Evolutionary conservation across 2,329 filamentous ascomycete genomes (phyloP), one percentile per base, ranked within the genome.

Genomic region (Hypoxylon sp.): DNA sequence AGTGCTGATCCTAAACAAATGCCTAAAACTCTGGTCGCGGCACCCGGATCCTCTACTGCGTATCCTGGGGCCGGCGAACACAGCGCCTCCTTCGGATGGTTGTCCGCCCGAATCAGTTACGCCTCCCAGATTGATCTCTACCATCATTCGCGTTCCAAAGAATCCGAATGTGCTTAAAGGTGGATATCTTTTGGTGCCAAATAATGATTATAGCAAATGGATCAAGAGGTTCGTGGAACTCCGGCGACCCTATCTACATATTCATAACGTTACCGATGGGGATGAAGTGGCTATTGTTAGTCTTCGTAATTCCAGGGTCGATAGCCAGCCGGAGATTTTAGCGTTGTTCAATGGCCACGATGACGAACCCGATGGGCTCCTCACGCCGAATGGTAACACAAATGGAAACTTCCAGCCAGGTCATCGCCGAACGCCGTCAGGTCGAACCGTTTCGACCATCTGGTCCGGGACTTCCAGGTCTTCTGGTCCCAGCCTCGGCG

Each of bases 141-240:
- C 89, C 1, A 90, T 97, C 44, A 89, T 94, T 57, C 88, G 90
- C 44, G 88, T 96, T 8, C 87, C 91, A 59, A 97, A 97, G 81
- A 97, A 96, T 73, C 88, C 91, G 1, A 89, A 88, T 47, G 86
- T 96, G 0, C 85, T 97, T 73, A 97, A 97, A 81, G 91, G 93
- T 14, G 94, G 94, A 14, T 97, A 96, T 79, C 87, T 99, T 14
- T 85, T 98, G 47, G 92, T 93, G 2, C 94, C 94, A 0, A 94
- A 94, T 76, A 91, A 90, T 61, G 91, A 93, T 59, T 93, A 91
- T 37, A 92, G 90, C 22, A 89, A 92, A 68, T 99, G 96, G 96
- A 88, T 96, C 29, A 93, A 94, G 74, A 91, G 95, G 46, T 98
- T 97, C 77, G 93, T 98, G 54, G 96, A 99, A 81, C 87, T 99